Conservation (phyloP, 208 protist genomes). For the Trypanosoma mega region DNA sequence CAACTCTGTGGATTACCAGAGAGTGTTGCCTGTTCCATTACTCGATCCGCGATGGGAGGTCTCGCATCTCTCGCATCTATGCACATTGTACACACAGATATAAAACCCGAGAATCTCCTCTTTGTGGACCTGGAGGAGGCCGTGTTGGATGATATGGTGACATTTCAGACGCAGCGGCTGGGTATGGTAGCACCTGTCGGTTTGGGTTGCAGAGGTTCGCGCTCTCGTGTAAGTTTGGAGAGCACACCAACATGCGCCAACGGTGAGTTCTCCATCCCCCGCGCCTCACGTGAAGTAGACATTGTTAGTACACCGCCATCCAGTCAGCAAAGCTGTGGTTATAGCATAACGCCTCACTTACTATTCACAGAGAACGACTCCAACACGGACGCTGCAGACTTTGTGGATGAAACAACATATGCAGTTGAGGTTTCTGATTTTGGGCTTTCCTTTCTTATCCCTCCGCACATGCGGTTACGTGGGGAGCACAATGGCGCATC, state of each 20-base stretch:
- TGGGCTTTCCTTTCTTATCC: constrained; percentile 44
- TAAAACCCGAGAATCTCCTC: constrained; percentile 94
- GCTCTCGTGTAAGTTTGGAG: neutral
- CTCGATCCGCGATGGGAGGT: constrained; percentile 39
- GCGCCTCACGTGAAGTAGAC: neutral
- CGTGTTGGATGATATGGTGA: constrained; percentile 31
- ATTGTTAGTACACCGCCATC: constrained; percentile 9
- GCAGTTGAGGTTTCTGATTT: constrained; percentile 45
- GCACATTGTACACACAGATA: constrained; percentile 93
- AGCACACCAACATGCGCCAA: neutral
- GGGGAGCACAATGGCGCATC: neutral
- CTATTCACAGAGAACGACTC: too few relatives aligned
- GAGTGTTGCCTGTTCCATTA: constrained; percentile 66
- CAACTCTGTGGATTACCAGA: constrained; percentile 90
- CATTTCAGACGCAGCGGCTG: constrained; percentile 30
- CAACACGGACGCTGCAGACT: too few relatives aligned
- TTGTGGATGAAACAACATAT: constrained; percentile 24
- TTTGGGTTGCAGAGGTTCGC: constrained; percentile 25
- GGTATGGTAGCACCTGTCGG: constrained; percentile 1
- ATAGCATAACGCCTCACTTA: too few relatives aligned
- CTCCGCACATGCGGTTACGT: constrained; percentile 11
- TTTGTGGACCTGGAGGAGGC: constrained; percentile 41
- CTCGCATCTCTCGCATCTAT: constrained; percentile 90
- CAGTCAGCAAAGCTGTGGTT: too few relatives aligned
- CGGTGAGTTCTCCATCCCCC: neutral